Base-by-base conservation (phyloP, 192 early-diverging fungal species). In the Rhizoclosmatium sp. region DNA sequence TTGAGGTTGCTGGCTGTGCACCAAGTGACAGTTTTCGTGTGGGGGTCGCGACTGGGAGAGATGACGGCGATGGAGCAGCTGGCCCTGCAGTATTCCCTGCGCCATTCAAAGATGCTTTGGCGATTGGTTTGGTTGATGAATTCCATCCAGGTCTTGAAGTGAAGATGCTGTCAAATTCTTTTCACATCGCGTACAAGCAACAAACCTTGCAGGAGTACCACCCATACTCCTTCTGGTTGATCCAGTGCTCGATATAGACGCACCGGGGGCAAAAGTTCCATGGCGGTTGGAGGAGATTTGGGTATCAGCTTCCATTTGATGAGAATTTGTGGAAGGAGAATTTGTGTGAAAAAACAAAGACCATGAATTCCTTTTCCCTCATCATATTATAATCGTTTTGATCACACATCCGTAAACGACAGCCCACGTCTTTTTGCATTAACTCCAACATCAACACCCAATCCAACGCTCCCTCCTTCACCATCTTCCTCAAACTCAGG, bases 131-230 rank as follows among this genome's bases (percentile, higher is more conserved):
- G 48, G 59, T 62, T 9, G 59, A 61, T 9, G 59, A 73, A 58
- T 73, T 73, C 71, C 71, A 73, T 45, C 59, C 59, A 9, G 54
- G 58, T 58, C 42, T 73, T 7, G 71, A 21, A 31, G 31, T 7
- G 71, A 21, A 31, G 31, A 31, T 31, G 31, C 31, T 31, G 31
- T 31, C 31, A 31, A 31, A 14, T 65, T 65, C 23, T 10, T 65
- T 44, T 65, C 12, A 65, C 42, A 31, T 31, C 31, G 31, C 31
- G 31, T 31, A 0, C 31, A 0, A 31, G 31, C 31, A 31, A 31
- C 31, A 31, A 31, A 31, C 31, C 31, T 31, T 31, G 31, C 31
- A 31, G 31, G 31, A 31, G 31, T 31, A 31, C 31, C 31, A 31
- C 31, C 31, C 31, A 31, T 31, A 31, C 31, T 31, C 31, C 31